phyloP scores from a whole-genome alignment of 2,329 filamentous ascomycete species.

The Pestalotiopsis sp. region DNA sequence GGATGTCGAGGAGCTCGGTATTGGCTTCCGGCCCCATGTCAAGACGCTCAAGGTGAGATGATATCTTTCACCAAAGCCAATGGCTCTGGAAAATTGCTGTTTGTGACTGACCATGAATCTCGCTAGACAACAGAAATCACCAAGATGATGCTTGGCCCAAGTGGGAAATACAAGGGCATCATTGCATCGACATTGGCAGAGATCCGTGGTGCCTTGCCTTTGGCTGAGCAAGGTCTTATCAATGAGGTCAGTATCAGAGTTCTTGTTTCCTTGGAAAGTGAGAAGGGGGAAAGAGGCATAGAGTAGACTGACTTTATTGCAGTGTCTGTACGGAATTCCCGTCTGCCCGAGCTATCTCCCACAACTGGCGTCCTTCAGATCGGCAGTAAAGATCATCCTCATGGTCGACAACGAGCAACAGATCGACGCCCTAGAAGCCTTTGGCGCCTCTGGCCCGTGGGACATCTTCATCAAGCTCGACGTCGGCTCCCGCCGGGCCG shows the following conservation, averaged over 20 bases:
- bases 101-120: neutral
- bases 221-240: neutral
- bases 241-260: neutral
- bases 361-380: neutral
- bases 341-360: constrained; percentile 1
- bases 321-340: constrained; percentile 6
- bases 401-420: constrained; percentile 12
- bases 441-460: neutral
- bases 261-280: no score
- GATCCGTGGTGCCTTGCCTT: constrained; percentile 4
- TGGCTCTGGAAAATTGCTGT: neutral
- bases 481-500: constrained; percentile 7
- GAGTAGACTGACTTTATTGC: neutral
- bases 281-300: neutral
- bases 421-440: neutral
- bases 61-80: neutral
- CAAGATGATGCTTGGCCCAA: neutral
- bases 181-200: constrained; percentile 9
- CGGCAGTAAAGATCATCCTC: neutral
- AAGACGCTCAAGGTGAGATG: constrained; percentile 7
- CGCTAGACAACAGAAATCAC: neutral
- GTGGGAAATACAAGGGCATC: neutral
- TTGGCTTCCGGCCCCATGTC: constrained; percentile 8
- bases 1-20: constrained; percentile 8
- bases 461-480: constrained; percentile 13